Percentiles rank a stretch among this genome's conserved stretches.
These are phyloP conservation scores for Leishmania arabica DNA, from an alignment of 208 protist species.

Conservation along the genomic window DNA sequence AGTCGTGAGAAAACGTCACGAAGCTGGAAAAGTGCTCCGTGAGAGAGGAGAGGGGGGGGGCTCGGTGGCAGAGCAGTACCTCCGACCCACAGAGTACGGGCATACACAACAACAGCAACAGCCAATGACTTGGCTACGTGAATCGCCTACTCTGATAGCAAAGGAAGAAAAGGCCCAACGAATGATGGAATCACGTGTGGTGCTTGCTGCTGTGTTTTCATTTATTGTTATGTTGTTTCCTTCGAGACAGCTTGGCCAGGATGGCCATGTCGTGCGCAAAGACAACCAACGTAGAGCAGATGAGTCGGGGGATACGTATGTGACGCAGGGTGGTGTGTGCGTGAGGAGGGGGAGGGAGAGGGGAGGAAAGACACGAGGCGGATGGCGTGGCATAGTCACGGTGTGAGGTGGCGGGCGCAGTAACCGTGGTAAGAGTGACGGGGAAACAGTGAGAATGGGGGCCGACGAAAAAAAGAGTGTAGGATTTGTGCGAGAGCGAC, in stretches of 20 bases:
- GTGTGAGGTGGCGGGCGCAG: not conserved
- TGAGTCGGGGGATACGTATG: not conserved
- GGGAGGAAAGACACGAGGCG: not conserved
- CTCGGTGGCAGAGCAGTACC: not conserved
- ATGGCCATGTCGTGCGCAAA: not conserved
- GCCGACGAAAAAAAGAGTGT: not conserved
- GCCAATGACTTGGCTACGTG: not conserved
- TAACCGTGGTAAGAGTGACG: not conserved
- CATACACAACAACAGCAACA: not conserved
- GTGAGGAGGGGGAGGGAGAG: not conserved
- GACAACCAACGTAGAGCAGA: not conserved
- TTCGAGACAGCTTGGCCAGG: not conserved
- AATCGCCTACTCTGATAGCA: not conserved
- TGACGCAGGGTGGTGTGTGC: not conserved
- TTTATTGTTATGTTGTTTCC: not conserved
- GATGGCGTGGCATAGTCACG: not conserved
- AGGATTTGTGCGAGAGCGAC: not conserved
- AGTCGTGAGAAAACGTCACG: not conserved
- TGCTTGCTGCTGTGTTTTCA: not conserved
- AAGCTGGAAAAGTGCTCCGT: not conserved
- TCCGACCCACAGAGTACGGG: not conserved
- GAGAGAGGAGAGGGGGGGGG: not conserved
- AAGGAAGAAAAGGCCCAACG: not conserved
- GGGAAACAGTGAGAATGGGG: not conserved
- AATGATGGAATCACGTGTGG: not conserved